Evolutionary conservation across 2,329 filamentous ascomycete species (phyloP).

Genomic region (Trichoderma lentiforme): DNA sequence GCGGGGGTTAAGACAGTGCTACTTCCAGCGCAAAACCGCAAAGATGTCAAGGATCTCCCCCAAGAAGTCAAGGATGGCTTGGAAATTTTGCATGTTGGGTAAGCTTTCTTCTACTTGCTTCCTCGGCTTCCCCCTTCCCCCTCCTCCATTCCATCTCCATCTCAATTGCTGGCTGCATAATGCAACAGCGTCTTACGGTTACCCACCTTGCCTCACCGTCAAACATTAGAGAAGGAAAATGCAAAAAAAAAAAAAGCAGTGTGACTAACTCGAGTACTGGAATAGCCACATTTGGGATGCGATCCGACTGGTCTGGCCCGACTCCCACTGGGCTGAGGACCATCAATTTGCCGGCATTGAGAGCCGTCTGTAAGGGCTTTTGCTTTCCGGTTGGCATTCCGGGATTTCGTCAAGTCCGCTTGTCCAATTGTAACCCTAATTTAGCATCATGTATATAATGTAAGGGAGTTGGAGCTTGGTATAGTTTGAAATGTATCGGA

Average conservation of each 20-base stretch:
- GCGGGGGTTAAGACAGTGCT: constrained; percentile 94
- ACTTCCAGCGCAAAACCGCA: constrained; percentile 81
- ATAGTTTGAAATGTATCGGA: constrained; percentile 1
- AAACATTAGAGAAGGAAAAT: background rate
- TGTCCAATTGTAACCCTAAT: background rate
- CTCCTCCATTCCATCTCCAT: background rate
- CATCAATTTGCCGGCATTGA: constrained; percentile 67
- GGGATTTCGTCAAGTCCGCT: background rate
- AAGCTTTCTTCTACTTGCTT: constrained; percentile 28
- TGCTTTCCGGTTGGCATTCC: background rate
- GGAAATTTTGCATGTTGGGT: constrained; percentile 86
- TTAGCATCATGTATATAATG: background rate
- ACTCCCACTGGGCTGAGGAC: constrained; percentile 77
- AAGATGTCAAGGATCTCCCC: constrained; percentile 88
- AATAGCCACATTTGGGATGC: constrained; percentile 89
- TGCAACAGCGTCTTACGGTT: background rate
- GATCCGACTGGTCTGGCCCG: constrained; percentile 86
- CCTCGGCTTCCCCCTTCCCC: background rate
- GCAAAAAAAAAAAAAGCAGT: constrained; percentile 10
- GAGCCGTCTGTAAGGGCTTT: constrained; percentile 63
- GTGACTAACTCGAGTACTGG: constrained; percentile 30
- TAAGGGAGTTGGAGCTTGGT: background rate
- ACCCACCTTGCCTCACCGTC: background rate
- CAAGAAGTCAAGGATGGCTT: constrained; percentile 83
- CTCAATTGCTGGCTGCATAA: background rate